Base-by-base conservation (phyloP, 2,329 filamentous ascomycete species). In the Zelopaecilomyces penicillatus region DNA sequence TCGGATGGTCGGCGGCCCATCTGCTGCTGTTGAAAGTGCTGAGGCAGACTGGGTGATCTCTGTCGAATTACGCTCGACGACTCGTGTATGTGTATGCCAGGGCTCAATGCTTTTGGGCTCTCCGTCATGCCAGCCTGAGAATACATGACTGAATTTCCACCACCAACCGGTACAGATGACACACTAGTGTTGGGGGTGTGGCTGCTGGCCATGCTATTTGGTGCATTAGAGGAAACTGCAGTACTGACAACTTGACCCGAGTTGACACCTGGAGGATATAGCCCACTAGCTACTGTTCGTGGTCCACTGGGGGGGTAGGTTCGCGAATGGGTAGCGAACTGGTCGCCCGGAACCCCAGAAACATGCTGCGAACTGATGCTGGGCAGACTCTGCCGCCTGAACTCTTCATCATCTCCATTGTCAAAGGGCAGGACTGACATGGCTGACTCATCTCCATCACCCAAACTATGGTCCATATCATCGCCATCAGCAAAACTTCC, bases 21-120 rank as follows among this genome's bases (percentile, higher is more conserved):
- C 37, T 80, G 76, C 49, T 80, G 77, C 57, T 83, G 81, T 52
- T 82, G 79, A 51, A 83, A 80, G 28, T 81, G 80, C 27, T 80
- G 73, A 6, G 77, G 76, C 50, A 83, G 62, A 58, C 75, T 83
- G n/a, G 82, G 81, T 30, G 81, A 85, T 44, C 78, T 73, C 50
- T 82, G 80, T 46, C 79, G 73, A 36, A 69, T 57, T 32, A 75
- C 64, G 30, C 61, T 67, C 41, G 67, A 63, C 11, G 74, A 64
- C 52, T 79, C 78, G 41, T 83, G 70, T 19, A 73, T 59, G 59
- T 73, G 55, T 29, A 65, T 70, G 12, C 74, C 74, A n/a, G 85
- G 84, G 48, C 83, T 89, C 35, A 95, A 70, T 4, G 89, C 84
- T 59, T 90, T 94, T 0, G 89, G 88, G 52, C 87, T 94, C 63